Base-by-base conservation (phyloP, 805 yeast genomes). In the Metschnikowia orientalis region DNA sequence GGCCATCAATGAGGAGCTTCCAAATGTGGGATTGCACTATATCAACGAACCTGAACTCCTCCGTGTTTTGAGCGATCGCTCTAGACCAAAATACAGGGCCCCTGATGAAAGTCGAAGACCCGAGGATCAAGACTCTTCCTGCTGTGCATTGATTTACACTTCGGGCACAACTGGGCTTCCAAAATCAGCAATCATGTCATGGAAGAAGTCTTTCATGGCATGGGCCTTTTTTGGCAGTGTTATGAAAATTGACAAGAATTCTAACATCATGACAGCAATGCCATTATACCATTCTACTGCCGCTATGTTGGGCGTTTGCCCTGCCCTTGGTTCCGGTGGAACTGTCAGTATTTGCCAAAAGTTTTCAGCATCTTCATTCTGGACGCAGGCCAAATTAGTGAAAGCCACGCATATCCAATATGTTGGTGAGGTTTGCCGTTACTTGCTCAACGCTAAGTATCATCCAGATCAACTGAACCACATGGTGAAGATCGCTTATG, bases 101-200 rank as follows among this genome's bases (percentile, higher is more conserved):
- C 59, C 67, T 0, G 78, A 79, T 45, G 45, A 58, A 6, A 58
- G 74, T 7, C 73, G 95, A 57, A 73, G 83, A 44, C 73, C 75
- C 6, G 58, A 59, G 6, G 77, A 77, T 32, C 57, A 66, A 8
- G 81, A 80, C 52, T 73, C 67, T 44, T 73, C 76, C 35, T 73
- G 90, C 4, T 79, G 83, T 13, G 72, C 80, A 44, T 69, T 85
- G 44, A 85, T 89, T 32, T 89, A 81, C 57, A 89, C 97, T 1
- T 84, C 95, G 0, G 97, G 97, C 23, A 90, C 97, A 5, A 86
- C 97, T 0, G 97, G 97, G 0, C 62, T 89, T 41, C 97, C 97
- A 10, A 89, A 89, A 57, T 83, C 96, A 4, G 97, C 95, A 2
- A 81, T 84, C 35, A 79, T 89, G 79, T 80, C 92, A 4, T 88